Evolutionary conservation across 2,329 filamentous ascomycete species (phyloP), one percentile per base, ranked within the genome.

Genomic region (Ophiostoma novo-ulmi): DNA sequence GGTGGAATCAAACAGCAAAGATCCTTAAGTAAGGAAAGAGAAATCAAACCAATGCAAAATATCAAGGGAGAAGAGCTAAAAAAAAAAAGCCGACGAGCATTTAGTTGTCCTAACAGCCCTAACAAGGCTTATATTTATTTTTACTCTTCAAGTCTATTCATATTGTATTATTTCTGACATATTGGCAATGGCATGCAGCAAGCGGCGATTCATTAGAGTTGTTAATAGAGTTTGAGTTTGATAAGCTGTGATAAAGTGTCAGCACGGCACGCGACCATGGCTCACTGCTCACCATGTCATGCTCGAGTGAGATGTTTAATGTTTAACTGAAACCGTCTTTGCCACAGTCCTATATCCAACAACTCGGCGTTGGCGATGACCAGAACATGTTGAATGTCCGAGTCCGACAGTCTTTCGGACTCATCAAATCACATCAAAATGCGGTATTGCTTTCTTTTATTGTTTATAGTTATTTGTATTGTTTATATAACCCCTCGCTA

Each of bases 401-500:
- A 6, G 14, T 17, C 6, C 44, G 17, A 20, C 44, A 48, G 17
- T 17, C 44, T 48, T 5, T 48, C 3, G 17, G 17, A 48, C 7
- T 48, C 17, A 48, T 7, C 17, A 20, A 7, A 6, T 48, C 44
- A 48, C 17, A 20, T 48, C 20, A 2, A 39, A 48, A 8, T 20
- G 20, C 41, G n/a, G 8, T 13, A 39, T 39, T 36, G 14, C 26
- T 64, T 64, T 8, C 5, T 36, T n/a, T 38, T n/a, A 13, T 65
- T 65, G 6, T 39, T 38, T 65, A n/a, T 65, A 58, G 26, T 58
- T 58, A 58, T 58, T 58, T 58, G 22, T 65, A 65, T 39, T 65
- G 63, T 38, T 58, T 63, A 63, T 35, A 63, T 63, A 63, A 58
- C 52, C 52, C 63, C 63, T 65, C 63, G 63, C 63, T 65, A 63